phyloP scores from a whole-genome alignment of 345 rosid genomes.

The Arabis hirsuta region DNA sequence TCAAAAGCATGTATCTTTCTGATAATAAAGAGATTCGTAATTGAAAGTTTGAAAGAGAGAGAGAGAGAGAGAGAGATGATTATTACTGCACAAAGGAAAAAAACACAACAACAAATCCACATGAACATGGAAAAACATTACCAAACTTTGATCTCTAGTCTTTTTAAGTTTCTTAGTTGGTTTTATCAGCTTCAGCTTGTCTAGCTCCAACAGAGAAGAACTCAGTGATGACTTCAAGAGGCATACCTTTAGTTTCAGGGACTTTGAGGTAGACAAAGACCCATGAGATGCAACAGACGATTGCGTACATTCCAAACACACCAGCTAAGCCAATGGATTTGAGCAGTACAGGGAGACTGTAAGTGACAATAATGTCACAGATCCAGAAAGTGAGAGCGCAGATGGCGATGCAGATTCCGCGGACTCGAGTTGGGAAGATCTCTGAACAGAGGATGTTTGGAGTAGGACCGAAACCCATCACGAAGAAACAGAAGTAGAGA shows the following conservation, averaged over 20 bases:
- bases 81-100: conserved; percentile 43
- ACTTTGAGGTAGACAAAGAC: conserved; percentile 76
- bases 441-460: conserved; percentile 96
- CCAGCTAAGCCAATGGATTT: conserved; percentile 80
- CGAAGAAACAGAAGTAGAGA: conserved; percentile 87
- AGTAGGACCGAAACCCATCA: conserved; percentile 96
- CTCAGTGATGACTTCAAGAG: conserved; percentile 92
- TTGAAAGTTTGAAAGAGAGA: conserved; percentile 29
- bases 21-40: conserved; percentile 26
- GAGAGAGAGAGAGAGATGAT: conserved; percentile 15
- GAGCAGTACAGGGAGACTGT: conserved; percentile 80
- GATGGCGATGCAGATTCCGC: conserved; percentile 89
- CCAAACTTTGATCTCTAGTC: conserved; percentile 18
- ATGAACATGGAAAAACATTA: conserved; percentile 33
- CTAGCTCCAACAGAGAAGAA: conserved; percentile 87
- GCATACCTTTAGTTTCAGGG: conserved; percentile 98
- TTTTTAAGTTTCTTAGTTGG: conserved; percentile 44
- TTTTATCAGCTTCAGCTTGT: conserved; percentile 62
- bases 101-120: conserved; percentile 42
- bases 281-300: conserved; percentile 71
- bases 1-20: conserved; percentile 42
- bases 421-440: conserved; percentile 93
- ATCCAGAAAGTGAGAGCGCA: conserved; percentile 91
- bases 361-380: conserved; percentile 79
- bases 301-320: conserved; percentile 76